A percentile compares a stretch with the other conserved stretches of the same genome.
phyloP scores from a whole-genome alignment of 441 rosid genomes.

The Geranium incanum region DNA sequence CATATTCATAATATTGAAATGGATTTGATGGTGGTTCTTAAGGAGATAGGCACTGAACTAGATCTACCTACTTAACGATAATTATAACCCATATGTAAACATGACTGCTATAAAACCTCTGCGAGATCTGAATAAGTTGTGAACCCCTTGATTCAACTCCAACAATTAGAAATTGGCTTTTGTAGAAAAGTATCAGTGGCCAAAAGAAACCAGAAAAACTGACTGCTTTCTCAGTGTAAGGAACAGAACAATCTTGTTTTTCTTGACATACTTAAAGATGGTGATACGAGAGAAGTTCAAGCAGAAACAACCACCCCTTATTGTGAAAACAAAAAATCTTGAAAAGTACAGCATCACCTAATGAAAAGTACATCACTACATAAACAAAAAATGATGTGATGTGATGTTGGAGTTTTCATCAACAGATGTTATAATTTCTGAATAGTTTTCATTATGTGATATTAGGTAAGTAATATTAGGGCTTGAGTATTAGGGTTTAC shows the following conservation, averaged over 20 bases:
- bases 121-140: not conserved
- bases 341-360: no score
- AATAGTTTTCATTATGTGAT: no score
- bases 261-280: not conserved
- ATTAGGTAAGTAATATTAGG: no score
- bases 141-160: not conserved
- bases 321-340: no score
- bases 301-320: no score
- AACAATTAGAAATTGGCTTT: not conserved
- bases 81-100: not conserved
- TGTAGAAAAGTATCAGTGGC: not conserved
- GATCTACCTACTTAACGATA: not conserved
- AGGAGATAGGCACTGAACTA: not conserved
- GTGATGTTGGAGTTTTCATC: no score
- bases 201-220: constrained; percentile 3
- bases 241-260: not conserved
- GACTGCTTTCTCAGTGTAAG: not conserved
- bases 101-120: not conserved
- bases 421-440: no score
- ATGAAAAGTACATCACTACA: no score
- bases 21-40: not conserved
- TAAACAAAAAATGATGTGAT: no score
- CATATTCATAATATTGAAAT: not conserved
- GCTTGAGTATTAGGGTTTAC: no score
- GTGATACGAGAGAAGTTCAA: no score